phyloP scores from a whole-genome alignment of 225 moss, liverwort and hornwort species.

The Physcomitrium patens region DNA sequence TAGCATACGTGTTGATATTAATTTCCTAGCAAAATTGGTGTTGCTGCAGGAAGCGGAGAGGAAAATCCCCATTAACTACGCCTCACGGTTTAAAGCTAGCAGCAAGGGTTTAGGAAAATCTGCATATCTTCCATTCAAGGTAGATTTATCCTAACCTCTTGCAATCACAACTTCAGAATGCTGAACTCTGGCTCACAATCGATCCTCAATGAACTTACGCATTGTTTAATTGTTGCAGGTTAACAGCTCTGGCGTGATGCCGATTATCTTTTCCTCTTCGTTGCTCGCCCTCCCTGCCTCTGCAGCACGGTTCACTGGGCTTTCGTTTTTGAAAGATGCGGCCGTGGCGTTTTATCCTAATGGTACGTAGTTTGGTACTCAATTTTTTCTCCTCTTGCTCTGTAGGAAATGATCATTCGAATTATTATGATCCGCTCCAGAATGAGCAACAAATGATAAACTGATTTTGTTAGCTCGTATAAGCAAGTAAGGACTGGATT shows the following conservation, averaged over 20 bases:
- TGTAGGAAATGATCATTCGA: slow-evolving; percentile 3
- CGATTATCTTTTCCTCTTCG: slow-evolving; percentile 97
- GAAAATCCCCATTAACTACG: slow-evolving; percentile 98
- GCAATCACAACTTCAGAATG: neutral
- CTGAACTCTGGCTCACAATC: neutral
- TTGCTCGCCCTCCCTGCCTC: slow-evolving; percentile 90
- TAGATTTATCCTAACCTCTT: slow-evolving; percentile 19
- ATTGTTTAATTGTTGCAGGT: slow-evolving; percentile 52
- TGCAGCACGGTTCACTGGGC: slow-evolving; percentile 85
- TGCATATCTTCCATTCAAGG: slow-evolving; percentile 98
- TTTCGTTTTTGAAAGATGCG: slow-evolving; percentile 75
- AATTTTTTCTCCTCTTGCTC: neutral
- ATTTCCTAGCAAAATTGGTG: neutral
- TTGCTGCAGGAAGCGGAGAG: slow-evolving; percentile 89
- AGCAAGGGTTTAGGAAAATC: slow-evolving; percentile 89
- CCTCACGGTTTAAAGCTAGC: slow-evolving; percentile 82
- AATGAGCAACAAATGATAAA: too few relatives aligned
- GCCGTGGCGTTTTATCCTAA: slow-evolving; percentile 86
- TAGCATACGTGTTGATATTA: neutral
- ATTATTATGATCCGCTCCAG: neutral
- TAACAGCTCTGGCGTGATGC: slow-evolving; percentile 99
- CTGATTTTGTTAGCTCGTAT: neutral
- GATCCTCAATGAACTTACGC: neutral
- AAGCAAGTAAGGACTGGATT: neutral
- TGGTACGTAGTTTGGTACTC: slow-evolving; percentile 51